Evolutionary conservation across 176 grass and related monocot species (phyloP).

Genomic region (Hsuehochloa calcarea): DNA sequence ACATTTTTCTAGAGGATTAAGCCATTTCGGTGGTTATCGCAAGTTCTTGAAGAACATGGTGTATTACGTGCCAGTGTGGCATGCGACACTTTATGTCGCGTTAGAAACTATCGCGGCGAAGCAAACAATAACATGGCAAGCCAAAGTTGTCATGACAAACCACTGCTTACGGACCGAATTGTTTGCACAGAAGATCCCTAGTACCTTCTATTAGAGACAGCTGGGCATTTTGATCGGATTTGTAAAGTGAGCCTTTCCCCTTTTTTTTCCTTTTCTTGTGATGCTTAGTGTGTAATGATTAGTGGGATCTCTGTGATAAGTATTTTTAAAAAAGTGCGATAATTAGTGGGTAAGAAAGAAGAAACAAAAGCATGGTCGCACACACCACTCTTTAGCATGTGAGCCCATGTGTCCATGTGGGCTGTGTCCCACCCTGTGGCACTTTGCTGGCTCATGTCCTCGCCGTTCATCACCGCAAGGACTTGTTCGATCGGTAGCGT

Average conservation of each 20-base stretch:
- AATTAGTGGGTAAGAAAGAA: neutral
- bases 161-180: neutral
- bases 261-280: neutral
- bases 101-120: neutral
- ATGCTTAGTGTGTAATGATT: neutral
- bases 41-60: no score
- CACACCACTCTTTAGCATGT: neutral
- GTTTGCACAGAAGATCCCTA: neutral
- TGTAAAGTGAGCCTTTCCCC: neutral
- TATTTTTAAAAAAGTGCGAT: neutral
- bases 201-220: neutral
- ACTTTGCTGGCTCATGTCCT: constrained; percentile 3
- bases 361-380: neutral
- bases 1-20: no score
- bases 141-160: neutral
- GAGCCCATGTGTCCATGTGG: neutral
- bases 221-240: neutral
- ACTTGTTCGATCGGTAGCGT: no score
- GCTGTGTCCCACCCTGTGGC: neutral
- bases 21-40: no score
- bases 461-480: neutral
- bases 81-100: no score
- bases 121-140: neutral
- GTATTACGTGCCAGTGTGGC: no score
- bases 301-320: neutral